A percentile compares a stretch with the other conserved stretches of the same genome.
Conservation (phyloP, 2,329 filamentous ascomycete species). For the Cladophialophora psammophila region DNA sequence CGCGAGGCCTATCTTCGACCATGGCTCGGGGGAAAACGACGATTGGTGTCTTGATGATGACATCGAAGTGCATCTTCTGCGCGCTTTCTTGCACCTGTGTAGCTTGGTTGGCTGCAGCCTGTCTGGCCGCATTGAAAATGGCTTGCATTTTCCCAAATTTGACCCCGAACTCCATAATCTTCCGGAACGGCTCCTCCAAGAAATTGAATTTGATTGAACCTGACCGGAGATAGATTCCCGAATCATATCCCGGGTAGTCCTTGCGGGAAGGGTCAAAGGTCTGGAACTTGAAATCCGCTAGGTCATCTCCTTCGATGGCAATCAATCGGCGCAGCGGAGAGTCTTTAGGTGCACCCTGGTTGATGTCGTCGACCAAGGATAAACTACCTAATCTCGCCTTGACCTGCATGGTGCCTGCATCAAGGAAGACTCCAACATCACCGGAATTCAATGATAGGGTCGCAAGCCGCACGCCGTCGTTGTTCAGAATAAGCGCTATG, state of each 20-base stretch:
- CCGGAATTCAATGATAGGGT: conserved; percentile 92
- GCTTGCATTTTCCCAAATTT: conserved; percentile 99
- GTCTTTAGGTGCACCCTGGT: conserved; percentile 81
- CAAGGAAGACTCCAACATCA: conserved; percentile 86
- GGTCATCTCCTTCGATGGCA: conserved; percentile 91
- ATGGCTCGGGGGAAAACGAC: conserved; percentile 88
- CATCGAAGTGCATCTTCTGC: conserved; percentile 90
- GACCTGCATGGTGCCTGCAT: conserved; percentile 85
- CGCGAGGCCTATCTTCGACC: conserved; percentile 72
- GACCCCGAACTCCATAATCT: conserved; percentile 96
- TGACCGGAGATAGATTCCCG: conserved; percentile 85
- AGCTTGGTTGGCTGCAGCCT: conserved; percentile 92
- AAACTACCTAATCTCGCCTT: conserved; percentile 86
- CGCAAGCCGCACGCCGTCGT: conserved; percentile 92
- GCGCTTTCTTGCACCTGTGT: conserved; percentile 91
- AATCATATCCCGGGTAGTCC: conserved; percentile 92
- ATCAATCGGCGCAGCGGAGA: conserved; percentile 86
- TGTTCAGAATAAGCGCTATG: conserved; percentile 93
- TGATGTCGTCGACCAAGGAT: conserved; percentile 90
- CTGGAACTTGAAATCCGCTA: conserved; percentile 97
- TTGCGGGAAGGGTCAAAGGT: conserved; percentile 82
- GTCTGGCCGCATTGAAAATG: conserved; percentile 94
- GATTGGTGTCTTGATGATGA: conserved; percentile 93
- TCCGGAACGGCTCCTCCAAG: conserved; percentile 93
- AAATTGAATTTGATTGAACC: conserved; percentile 98